Evolutionary conservation across 2,329 filamentous ascomycete species (phyloP).

Genomic region (Aspergillus sp.): DNA sequence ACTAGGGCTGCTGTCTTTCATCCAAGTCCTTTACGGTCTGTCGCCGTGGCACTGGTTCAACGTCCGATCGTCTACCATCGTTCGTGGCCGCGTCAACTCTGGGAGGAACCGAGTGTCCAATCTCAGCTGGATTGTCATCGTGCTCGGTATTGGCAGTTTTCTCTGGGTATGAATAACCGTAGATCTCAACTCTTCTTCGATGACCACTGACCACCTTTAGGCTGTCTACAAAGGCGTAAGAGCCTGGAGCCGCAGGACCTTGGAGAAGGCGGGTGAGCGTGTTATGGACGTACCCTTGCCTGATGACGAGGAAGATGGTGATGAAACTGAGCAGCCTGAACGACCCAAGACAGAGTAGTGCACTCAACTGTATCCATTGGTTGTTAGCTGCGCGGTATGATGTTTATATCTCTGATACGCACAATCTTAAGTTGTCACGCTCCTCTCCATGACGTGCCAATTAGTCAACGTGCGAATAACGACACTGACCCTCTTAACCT

Average conservation of each 20-base stretch:
- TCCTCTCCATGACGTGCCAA: constrained; percentile 80
- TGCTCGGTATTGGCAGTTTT: constrained; percentile 78
- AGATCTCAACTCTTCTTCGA: not conserved
- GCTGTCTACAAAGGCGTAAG: constrained; percentile 80
- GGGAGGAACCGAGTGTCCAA: constrained; percentile 76
- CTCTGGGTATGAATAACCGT: constrained; percentile 59
- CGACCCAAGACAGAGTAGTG: constrained; percentile 30
- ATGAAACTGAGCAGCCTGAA: constrained; percentile 36
- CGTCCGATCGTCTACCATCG: constrained; percentile 61
- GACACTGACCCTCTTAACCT: constrained; percentile 40
- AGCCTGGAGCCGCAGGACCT: constrained; percentile 67
- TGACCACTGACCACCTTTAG: constrained; percentile 44
- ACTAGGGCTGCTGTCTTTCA: constrained; percentile 78
- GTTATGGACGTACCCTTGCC: constrained; percentile 70
- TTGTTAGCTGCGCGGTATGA: not conserved
- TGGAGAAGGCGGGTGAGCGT: constrained; percentile 74
- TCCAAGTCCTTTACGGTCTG: constrained; percentile 75
- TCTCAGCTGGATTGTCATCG: constrained; percentile 74
- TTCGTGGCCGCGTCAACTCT: constrained; percentile 56
- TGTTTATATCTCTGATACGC: constrained; percentile 48
- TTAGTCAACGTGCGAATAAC: constrained; percentile 96
- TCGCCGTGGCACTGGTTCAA: constrained; percentile 77
- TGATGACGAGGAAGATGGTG: constrained; percentile 59
- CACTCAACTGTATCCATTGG: not conserved
- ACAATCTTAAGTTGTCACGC: constrained; percentile 98